These are phyloP conservation scores for Hygrophoropsis aurantiaca DNA, from an alignment of 768 basidiomycete genomes.

Conservation along the genomic window DNA sequence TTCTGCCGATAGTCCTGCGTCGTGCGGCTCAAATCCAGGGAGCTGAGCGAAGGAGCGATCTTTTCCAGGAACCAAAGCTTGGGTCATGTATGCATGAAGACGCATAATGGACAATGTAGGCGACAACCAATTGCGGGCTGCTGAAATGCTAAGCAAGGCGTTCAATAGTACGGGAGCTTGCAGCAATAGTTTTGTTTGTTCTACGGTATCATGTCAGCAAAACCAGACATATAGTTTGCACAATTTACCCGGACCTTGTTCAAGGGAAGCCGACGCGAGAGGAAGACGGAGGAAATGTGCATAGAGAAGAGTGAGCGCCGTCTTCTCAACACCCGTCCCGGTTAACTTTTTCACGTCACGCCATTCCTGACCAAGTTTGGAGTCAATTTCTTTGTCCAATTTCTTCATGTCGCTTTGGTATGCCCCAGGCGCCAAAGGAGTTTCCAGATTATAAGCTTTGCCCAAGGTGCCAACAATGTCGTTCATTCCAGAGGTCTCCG, in stretches of 20 bases:
- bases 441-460: slow-evolving; percentile 63
- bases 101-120: slow-evolving; percentile 80
- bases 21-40: slow-evolving; percentile 60
- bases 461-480: slow-evolving; percentile 74
- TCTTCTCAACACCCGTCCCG: slow-evolving; percentile 36
- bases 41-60: slow-evolving; percentile 65
- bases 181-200: slow-evolving; percentile 69
- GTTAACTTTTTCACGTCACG: slow-evolving; percentile 44
- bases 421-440: slow-evolving; percentile 26
- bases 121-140: slow-evolving; percentile 86
- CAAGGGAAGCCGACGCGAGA: slow-evolving; percentile 50
- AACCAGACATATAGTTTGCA: not conserved
- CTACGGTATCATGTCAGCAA: slow-evolving; percentile 36
- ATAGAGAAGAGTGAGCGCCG: slow-evolving; percentile 75
- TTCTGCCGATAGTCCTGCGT: slow-evolving; percentile 30
- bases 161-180: slow-evolving; percentile 72
- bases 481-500: slow-evolving; percentile 72
- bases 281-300: slow-evolving; percentile 78
- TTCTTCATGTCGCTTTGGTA: slow-evolving; percentile 42
- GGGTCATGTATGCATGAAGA: slow-evolving; percentile 78
- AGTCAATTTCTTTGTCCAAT: slow-evolving; percentile 51
- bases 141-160: slow-evolving; percentile 78
- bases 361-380: slow-evolving; percentile 56
- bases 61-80: slow-evolving; percentile 70
- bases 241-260: slow-evolving; percentile 51